Percentiles rank a stretch among this genome's conserved stretches.
Conservation (phyloP, 306 rosid genomes). For the Bauhinia variegata region DNA sequence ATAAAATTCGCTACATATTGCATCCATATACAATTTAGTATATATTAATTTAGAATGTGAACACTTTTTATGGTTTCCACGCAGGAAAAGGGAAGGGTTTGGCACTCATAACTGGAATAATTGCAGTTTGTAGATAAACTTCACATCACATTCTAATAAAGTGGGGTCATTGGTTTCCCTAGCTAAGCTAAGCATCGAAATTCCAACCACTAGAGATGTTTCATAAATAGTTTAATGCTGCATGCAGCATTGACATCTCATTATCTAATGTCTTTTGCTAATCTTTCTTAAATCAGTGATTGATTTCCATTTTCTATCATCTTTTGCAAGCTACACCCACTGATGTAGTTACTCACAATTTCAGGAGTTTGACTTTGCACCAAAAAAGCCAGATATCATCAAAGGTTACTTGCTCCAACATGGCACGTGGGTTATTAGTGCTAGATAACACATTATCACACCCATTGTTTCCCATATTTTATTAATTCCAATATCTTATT, state of each 20-base stretch:
- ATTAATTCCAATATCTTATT: neutral
- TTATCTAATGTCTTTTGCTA: neutral
- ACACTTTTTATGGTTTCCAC: neutral
- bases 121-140: constrained; percentile 34
- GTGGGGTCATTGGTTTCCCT: neutral
- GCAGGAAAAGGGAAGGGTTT: neutral
- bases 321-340: constrained; percentile 22
- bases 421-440: no score
- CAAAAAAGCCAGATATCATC: no score
- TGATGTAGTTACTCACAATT: neutral
- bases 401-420: no score
- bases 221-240: constrained; percentile 11
- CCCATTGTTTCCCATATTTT: neutral
- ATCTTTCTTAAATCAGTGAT: constrained; percentile 13
- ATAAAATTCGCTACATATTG: no score
- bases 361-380: constrained; percentile 17
- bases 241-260: neutral
- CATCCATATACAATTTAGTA: no score
- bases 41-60: neutral
- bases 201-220: constrained; percentile 13
- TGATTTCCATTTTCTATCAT: neutral
- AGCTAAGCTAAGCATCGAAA: neutral
- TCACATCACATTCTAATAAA: constrained; percentile 39
- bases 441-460: no score
- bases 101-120: neutral